Evolutionary conservation across 2,329 filamentous ascomycete genomes (phyloP).

Genomic region (Simplicillium aogashimaense): DNA sequence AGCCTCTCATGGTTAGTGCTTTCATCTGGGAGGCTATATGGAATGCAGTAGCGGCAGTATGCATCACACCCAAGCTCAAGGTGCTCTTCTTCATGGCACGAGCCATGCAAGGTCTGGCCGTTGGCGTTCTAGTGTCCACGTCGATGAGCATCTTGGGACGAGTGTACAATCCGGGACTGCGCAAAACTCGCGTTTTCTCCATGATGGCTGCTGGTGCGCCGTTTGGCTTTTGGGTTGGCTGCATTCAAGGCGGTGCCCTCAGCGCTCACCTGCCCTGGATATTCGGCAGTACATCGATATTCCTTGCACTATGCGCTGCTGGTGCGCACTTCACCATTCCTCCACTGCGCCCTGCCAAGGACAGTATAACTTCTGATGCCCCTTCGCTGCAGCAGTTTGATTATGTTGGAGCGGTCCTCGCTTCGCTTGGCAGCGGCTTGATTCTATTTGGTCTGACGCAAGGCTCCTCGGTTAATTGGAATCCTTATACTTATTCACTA

Average conservation of each 20-base stretch:
- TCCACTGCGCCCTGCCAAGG: constrained; percentile 2
- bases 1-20: constrained; percentile 7
- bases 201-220: constrained; percentile 6
- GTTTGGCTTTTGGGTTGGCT: constrained; percentile 6
- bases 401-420: constrained; percentile 2
- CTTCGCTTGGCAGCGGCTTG: constrained; percentile 3
- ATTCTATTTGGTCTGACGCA: constrained; percentile 5
- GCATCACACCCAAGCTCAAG: constrained; percentile 3
- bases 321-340: constrained; percentile 5
- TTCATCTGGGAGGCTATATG: constrained; percentile 6
- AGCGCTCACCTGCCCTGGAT: constrained; percentile 7
- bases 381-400: constrained; percentile 5
- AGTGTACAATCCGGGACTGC: constrained; percentile 5
- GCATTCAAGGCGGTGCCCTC: constrained; percentile 4
- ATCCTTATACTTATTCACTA: constrained; percentile 4
- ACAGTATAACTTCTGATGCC: constrained; percentile 1
- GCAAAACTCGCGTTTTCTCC: constrained; percentile 6
- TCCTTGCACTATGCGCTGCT: constrained; percentile 2
- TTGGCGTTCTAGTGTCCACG: constrained; percentile 5
- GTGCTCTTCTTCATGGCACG: constrained; percentile 5
- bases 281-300: constrained; percentile 5
- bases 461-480: constrained; percentile 4
- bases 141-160: constrained; percentile 7
- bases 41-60: constrained; percentile 4
- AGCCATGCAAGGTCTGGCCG: constrained; percentile 6